A percentile compares a stretch with the other conserved stretches of the same genome.
These are phyloP conservation scores for Syzygium oleosum DNA, from an alignment of 345 rosid genomes.

Conservation along the genomic window DNA sequence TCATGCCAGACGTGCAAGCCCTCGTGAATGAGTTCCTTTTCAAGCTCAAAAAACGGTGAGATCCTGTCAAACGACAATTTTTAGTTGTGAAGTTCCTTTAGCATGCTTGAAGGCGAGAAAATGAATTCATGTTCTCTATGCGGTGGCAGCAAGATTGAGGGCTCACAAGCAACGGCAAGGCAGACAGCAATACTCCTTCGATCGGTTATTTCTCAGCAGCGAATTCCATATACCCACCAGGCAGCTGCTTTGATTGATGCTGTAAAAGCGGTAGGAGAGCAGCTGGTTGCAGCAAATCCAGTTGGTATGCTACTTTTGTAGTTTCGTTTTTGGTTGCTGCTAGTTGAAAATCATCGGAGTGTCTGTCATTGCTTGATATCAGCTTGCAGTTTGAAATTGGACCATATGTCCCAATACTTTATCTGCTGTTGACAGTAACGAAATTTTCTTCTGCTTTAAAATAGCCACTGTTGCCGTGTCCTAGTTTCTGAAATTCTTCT, in stretches of 20 bases:
- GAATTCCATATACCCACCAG: slow-evolving; percentile 74
- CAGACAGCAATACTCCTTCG: slow-evolving; percentile 78
- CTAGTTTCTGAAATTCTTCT: neutral
- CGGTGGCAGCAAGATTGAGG: slow-evolving; percentile 73
- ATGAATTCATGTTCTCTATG: neutral
- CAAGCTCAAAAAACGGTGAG: slow-evolving; percentile 86
- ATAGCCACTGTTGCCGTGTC: neutral
- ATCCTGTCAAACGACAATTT: neutral
- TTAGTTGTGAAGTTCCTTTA: neutral
- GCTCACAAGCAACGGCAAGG: slow-evolving; percentile 89
- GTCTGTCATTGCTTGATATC: neutral
- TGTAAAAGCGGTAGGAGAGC: slow-evolving; percentile 68
- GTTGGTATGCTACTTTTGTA: slow-evolving; percentile 41
- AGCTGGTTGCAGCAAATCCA: slow-evolving; percentile 84
- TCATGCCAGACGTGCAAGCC: slow-evolving; percentile 86
- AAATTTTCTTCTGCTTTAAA: neutral
- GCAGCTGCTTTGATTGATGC: slow-evolving; percentile 84
- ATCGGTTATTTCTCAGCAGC: slow-evolving; percentile 82
- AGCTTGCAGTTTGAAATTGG: neutral
- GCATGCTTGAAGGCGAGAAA: neutral
- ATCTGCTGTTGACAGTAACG: neutral
- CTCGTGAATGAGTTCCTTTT: slow-evolving; percentile 63
- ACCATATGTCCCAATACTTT: neutral
- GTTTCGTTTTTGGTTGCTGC: neutral
- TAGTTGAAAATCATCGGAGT: neutral